phyloP scores from a whole-genome alignment of 129 eudicot genomes.

The Lonicera japonica region DNA sequence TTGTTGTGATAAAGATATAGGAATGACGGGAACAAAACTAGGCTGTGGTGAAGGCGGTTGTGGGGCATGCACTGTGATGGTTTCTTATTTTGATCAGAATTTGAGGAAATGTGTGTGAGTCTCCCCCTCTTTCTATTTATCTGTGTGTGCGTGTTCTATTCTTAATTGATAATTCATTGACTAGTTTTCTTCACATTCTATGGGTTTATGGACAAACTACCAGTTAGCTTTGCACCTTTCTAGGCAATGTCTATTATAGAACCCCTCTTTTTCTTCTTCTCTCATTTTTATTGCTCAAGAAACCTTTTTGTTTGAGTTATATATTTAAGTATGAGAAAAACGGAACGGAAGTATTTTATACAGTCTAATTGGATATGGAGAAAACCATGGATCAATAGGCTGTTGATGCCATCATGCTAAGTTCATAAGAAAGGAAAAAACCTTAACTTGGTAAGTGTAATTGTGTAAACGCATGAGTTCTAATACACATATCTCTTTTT shows the following conservation, averaged over 20 bases:
- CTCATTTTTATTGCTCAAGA: too few species aligned
- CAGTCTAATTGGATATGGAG: too few species aligned
- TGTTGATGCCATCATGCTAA: too few species aligned
- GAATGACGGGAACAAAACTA: constrained; percentile 89
- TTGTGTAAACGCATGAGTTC: background rate
- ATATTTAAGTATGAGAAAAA: too few species aligned
- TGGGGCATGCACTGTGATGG: constrained; percentile 99
- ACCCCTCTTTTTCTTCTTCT: too few species aligned
- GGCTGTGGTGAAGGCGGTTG: constrained; percentile 99
- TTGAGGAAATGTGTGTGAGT: constrained; percentile 83
- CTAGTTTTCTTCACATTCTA: background rate
- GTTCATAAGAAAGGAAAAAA: background rate
- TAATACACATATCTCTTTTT: background rate
- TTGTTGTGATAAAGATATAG: constrained; percentile 56
- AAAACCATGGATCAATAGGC: too few species aligned
- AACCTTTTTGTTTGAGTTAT: too few species aligned
- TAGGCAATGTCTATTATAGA: too few species aligned
- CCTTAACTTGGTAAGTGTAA: background rate
- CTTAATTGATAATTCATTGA: background rate
- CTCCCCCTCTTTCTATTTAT: constrained; percentile 18
- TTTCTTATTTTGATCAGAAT: constrained; percentile 66
- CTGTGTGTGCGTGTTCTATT: background rate
- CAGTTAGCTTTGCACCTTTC: background rate
- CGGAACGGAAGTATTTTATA: too few species aligned
- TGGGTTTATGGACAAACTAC: background rate